phyloP scores from a whole-genome alignment of 1,139 yeast species.

The Diutina ranongensis region DNA sequence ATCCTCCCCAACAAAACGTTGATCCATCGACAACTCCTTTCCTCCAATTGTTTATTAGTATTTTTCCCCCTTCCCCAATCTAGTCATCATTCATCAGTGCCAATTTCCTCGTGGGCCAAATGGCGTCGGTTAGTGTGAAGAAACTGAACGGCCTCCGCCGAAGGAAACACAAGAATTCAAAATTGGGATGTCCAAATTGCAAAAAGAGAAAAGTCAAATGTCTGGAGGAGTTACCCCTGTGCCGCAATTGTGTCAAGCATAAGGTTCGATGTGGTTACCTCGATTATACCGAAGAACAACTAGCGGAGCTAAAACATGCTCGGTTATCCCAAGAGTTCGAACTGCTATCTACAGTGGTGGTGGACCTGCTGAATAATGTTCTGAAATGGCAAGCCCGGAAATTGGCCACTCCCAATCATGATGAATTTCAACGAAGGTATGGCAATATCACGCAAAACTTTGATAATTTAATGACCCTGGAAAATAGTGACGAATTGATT shows the following conservation, averaged over 20 bases:
- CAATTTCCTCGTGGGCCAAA: neutral
- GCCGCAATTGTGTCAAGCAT: conserved; percentile 32
- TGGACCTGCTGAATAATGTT: neutral
- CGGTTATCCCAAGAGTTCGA: neutral
- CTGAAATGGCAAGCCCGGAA: no score
- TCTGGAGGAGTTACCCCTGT: conserved; percentile 30
- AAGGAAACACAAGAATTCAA: conserved; percentile 11
- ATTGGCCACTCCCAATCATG: no score
- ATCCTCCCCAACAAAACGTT: no score
- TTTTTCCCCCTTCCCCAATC: no score
- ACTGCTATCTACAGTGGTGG: neutral
- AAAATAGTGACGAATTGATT: conserved; percentile 16
- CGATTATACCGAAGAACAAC: conserved; percentile 24
- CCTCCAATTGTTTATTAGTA: no score
- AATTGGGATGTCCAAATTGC: conserved; percentile 35
- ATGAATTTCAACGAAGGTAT: neutral
- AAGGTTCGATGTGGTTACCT: conserved; percentile 31
- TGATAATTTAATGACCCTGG: neutral
- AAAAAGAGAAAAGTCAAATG: conserved; percentile 35
- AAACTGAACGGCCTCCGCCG: conserved; percentile 6
- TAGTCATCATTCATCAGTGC: no score
- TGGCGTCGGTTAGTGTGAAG: neutral
- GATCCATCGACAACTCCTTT: no score
- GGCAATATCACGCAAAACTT: conserved; percentile 2
- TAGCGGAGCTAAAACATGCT: conserved; percentile 14